Base-by-base conservation (phyloP, 1,284 basidiomycete species). In the Mycosarcoma maydis region DNA sequence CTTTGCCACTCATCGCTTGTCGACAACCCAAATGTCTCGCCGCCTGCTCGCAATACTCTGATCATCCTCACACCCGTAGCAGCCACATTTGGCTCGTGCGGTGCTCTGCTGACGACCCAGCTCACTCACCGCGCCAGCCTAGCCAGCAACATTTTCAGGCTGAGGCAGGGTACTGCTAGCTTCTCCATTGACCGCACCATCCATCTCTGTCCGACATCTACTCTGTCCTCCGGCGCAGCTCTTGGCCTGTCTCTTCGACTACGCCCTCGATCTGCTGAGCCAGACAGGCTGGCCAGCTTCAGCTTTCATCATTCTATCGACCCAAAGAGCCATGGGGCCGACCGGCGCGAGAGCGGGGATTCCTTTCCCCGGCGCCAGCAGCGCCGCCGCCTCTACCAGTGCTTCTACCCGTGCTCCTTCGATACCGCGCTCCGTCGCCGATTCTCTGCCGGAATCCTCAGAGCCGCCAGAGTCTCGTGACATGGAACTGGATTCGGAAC, bases 291-390 rank as follows among this genome's bases (percentile, higher is more conserved):
- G 54, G 61, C 55, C 61, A 65, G 61, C 61, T 34, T 47, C 50
- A 27, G 37, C 38, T 26, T 30, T 23, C 61, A 69, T 11, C 51
- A 62, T 69, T 47, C 50, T 62, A 29, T 57, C 59, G 14, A 43
- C 58, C 17, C 37, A 51, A 29, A 54, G 53, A 54, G 55, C 39
- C 29, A 69, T 70, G 67, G 56, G 56, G 43, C 60, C 67, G 40
- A 60, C 60, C 46, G 53, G 56, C 52, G 60, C 60, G 22, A 38
- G 46, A 40, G 38, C 52, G 43, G 60, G 56, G 38, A 65, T 70
- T 8, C 67, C 67, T 1, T 70, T 70, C 51, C 67, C 66, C 45
- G 59, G 59, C 49, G 56, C 60, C 42, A 49, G 56, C 46, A 51
- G 46, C 38, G 34, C 48, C 40, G 43, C 48, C 40, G 39, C 41